A percentile compares a stretch with the other conserved stretches of the same genome.
phyloP scores from a whole-genome alignment of 2,329 filamentous ascomycete species.

The Leptodontidium sp. region DNA sequence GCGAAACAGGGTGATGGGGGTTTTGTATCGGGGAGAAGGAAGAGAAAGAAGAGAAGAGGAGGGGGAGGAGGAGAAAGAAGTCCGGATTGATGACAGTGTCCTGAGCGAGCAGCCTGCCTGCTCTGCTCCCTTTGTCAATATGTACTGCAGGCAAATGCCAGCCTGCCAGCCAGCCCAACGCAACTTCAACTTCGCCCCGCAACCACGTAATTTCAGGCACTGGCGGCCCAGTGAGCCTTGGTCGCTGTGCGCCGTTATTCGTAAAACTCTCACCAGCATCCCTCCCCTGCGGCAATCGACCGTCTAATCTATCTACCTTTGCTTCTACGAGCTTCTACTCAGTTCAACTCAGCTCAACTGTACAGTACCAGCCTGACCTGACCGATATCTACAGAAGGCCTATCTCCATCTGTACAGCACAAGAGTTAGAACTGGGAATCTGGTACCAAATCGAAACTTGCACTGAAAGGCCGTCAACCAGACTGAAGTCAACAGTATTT shows the following conservation, averaged over 20 bases:
- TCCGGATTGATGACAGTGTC: background rate
- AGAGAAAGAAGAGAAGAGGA: background rate
- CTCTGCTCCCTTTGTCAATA: background rate
- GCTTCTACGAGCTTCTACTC: background rate
- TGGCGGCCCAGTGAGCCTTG: background rate
- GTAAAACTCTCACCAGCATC: background rate
- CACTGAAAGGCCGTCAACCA: background rate
- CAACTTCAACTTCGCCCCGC: constrained; percentile 1
- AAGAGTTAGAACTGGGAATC: background rate
- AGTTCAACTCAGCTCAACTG: background rate
- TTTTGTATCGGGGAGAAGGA: background rate
- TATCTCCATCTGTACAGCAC: background rate
- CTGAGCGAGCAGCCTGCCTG: background rate
- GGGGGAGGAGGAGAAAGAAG: background rate
- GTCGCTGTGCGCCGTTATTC: background rate
- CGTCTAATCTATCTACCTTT: background rate
- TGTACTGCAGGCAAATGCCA: too few species aligned
- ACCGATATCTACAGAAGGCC: too few species aligned
- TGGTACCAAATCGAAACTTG: constrained; percentile 2
- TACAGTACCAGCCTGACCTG: background rate
- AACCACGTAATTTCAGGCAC: constrained; percentile 18
- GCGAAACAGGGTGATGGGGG: background rate
- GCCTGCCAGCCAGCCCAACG: background rate
- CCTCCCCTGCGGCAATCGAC: background rate
- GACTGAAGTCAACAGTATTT: background rate